Conservation (phyloP, 1,139 yeast species). For the Eremothecium gossypii region DNA sequence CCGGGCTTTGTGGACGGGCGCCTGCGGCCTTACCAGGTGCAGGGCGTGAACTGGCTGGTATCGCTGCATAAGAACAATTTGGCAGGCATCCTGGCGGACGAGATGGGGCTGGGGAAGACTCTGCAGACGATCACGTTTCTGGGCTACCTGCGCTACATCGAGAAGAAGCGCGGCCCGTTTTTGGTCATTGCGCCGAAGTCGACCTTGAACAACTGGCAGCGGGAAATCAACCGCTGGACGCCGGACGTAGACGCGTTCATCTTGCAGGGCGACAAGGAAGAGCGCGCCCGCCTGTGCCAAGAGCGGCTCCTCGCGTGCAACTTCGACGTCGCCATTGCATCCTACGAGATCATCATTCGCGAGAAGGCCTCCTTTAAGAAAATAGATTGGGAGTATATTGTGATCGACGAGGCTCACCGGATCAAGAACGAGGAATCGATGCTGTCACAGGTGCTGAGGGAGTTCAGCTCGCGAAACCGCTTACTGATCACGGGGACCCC, state of each 20-base stretch:
- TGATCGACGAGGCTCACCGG: conserved; percentile 77
- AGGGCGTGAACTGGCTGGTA: conserved; percentile 88
- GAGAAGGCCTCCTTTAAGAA: conserved; percentile 58
- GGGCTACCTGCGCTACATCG: conserved; percentile 58
- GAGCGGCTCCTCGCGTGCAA: conserved; percentile 47
- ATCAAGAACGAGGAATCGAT: conserved; percentile 70
- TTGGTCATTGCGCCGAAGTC: conserved; percentile 70
- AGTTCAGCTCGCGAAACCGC: conserved; percentile 62
- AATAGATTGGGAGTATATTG: conserved; percentile 64
- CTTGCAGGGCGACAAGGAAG: conserved; percentile 65
- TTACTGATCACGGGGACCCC: conserved; percentile 76
- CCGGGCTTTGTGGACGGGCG: conserved; percentile 58
- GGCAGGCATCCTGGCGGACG: conserved; percentile 92
- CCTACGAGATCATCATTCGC: conserved; percentile 68
- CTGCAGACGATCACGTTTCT: conserved; percentile 82
- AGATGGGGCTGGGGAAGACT: conserved; percentile 97
- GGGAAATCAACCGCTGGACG: conserved; percentile 72
- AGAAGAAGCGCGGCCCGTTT: conserved; percentile 60
- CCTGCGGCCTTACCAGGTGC: conserved; percentile 77
- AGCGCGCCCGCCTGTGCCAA: conserved; percentile 45
- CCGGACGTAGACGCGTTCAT: conserved; percentile 64
- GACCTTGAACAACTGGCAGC: conserved; percentile 69
- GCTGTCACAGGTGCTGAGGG: conserved; percentile 63
- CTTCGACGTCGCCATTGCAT: conserved; percentile 64
- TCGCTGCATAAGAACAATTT: conserved; percentile 74